Evolutionary conservation across 805 yeast species (phyloP).

Genomic region (Cyberlindnera lachancei): DNA sequence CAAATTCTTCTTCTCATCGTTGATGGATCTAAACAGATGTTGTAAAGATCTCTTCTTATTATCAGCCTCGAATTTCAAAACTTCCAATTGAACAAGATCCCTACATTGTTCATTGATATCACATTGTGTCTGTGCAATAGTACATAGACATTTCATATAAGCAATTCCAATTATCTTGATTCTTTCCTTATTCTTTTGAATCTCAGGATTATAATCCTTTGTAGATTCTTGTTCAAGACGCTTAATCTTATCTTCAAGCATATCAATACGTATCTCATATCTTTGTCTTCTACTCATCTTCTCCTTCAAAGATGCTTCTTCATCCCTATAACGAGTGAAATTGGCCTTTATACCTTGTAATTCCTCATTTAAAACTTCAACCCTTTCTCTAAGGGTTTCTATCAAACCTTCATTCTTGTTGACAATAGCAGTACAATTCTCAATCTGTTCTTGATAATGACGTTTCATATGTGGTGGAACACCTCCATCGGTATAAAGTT

Average conservation of each 20-base stretch:
- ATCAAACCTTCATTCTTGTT: slow-evolving; percentile 7
- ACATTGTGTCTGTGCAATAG: slow-evolving; percentile 16
- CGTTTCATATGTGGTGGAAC: slow-evolving; percentile 15
- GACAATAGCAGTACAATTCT: slow-evolving; percentile 9
- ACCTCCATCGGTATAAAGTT: slow-evolving; percentile 15
- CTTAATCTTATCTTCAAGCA: slow-evolving; percentile 25
- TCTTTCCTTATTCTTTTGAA: slow-evolving; percentile 24
- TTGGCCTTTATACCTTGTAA: neutral
- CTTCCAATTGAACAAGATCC: slow-evolving; percentile 21
- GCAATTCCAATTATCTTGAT: slow-evolving; percentile 15
- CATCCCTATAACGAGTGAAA: slow-evolving; percentile 2
- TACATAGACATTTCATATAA: slow-evolving; percentile 20
- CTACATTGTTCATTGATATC: slow-evolving; percentile 22
- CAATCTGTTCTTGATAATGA: slow-evolving; percentile 7
- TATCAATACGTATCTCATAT: slow-evolving; percentile 21
- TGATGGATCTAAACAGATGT: slow-evolving; percentile 24
- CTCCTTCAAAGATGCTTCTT: slow-evolving; percentile 5
- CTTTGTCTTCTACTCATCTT: slow-evolving; percentile 15
- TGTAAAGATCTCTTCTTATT: slow-evolving; percentile 30
- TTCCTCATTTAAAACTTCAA: neutral
- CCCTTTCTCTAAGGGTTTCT: slow-evolving; percentile 3
- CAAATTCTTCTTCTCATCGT: slow-evolving; percentile 22
- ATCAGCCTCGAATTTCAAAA: slow-evolving; percentile 30
- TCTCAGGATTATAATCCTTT: slow-evolving; percentile 35
- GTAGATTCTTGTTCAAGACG: slow-evolving; percentile 30